Percentiles rank a stretch among this genome's conserved stretches.
Conservation (phyloP, 257 asterid genomes). For the Capsicum pubescens region DNA sequence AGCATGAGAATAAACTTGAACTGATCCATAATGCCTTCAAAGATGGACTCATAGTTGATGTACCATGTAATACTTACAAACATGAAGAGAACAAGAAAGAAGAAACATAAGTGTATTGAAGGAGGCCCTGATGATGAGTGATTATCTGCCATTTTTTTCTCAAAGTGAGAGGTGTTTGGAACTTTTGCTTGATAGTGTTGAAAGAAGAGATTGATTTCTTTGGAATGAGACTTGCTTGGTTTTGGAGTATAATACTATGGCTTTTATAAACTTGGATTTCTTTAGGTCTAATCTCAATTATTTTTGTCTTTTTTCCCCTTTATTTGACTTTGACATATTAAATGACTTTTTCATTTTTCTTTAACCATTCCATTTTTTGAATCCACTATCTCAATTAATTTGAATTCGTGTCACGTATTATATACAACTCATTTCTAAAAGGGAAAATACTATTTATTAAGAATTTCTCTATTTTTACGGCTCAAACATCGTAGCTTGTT, state of each 20-base stretch:
- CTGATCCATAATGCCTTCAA: constrained; percentile 73
- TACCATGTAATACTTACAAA: constrained; percentile 85
- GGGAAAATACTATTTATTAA: rapidly evolving
- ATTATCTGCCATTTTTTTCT: constrained; percentile 49
- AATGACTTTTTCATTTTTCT: not conserved
- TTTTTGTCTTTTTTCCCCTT: not conserved
- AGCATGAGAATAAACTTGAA: constrained; percentile 65
- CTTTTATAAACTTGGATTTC: not conserved
- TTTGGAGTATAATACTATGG: not conserved
- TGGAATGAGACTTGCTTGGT: not conserved
- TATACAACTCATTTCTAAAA: not conserved
- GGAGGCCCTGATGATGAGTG: constrained; percentile 45
- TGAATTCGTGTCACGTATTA: not conserved
- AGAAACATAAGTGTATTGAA: constrained; percentile 71
- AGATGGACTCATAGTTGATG: constrained; percentile 65
- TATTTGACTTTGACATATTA: not conserved
- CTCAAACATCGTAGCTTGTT: no score
- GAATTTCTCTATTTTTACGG: not conserved
- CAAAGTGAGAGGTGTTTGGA: not conserved
- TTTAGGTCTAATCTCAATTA: not conserved
- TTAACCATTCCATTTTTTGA: not conserved
- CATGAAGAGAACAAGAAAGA: constrained; percentile 60
- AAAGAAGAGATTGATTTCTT: not conserved
- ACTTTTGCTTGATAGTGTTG: not conserved
- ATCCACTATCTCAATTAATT: not conserved